Base-by-base conservation (phyloP, 1,284 basidiomycete genomes). In the Porogramme epimiltina region DNA sequence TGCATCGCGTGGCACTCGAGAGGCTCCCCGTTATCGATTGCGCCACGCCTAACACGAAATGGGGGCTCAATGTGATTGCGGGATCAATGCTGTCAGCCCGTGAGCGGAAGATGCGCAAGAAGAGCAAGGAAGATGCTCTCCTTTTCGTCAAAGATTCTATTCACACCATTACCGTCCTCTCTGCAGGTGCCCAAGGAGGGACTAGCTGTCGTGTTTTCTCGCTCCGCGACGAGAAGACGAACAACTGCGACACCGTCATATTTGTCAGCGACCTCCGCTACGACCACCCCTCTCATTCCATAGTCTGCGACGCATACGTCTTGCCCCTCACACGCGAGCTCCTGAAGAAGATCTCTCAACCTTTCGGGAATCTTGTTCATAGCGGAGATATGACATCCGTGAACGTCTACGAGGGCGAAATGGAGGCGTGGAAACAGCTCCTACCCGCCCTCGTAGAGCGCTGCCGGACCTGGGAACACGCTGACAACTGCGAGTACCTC, bases 281-380 rank as follows among this genome's bases (percentile, higher is more conserved):
- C 26, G 81, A 84, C 49, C 49, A 76, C 5, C 58, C 66, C 1
- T 70, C 72, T 0, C 73, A 79, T 48, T 78, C 78, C 2, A 45
- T 81, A 4, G 62, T 81, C 16, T 66, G 65, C 20, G 78, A 82
- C 53, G 70, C 68, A 0, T 79, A 67, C 57, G 67, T 78, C 1
- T 63, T 78, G 2, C 74, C 78, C 0, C 60, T 76, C 4, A 66
- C 67, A 2, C 15, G 46, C 3, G 43, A 33, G 9, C 42, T 69
- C 20, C 38, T 69, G 49, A 18, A n/a, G 18, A 43, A 36, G 45
- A 37, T 53, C 23, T 49, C 46, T 18, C n/a, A 4, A 2, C 31
- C 15, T 9, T 61, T 52, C 25, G 23, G 36, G 2, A 36, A 22
- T 18, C 51, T 70, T 16, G 28, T 47, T 4, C 24, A 45, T 8